These are phyloP conservation scores for Phaffia rhodozyma DNA, from an alignment of 1,284 basidiomycete species.

Conservation along the genomic window DNA sequence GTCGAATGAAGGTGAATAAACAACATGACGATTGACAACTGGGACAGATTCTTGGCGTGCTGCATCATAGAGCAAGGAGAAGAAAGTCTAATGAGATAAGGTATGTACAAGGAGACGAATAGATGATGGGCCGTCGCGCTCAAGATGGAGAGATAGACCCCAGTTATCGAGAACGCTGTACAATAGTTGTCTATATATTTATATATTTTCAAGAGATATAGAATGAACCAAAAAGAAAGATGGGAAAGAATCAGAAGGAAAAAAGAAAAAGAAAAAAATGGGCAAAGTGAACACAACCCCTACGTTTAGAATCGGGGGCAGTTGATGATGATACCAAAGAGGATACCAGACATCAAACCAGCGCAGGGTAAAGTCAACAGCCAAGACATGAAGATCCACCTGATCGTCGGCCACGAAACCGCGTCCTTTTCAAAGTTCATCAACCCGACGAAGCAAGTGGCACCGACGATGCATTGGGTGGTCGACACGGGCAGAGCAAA, in stretches of 20 bases:
- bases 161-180: too few species aligned
- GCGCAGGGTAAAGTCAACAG: slow-evolving; percentile 38
- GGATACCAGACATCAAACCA: slow-evolving; percentile 32
- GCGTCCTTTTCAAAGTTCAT: slow-evolving; percentile 23
- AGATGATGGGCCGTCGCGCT: too few species aligned
- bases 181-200: too few species aligned
- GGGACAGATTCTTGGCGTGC: too few species aligned
- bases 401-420: slow-evolving; percentile 26
- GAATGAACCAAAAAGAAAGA: background rate
- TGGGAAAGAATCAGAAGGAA: background rate
- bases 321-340: slow-evolving; percentile 36
- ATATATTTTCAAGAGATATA: too few species aligned
- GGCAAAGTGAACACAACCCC: background rate
- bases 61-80: too few species aligned
- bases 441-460: slow-evolving; percentile 30
- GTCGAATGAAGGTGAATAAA: too few species aligned
- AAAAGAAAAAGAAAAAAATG: background rate
- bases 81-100: too few species aligned
- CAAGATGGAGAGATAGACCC: too few species aligned
- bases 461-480: slow-evolving; percentile 31
- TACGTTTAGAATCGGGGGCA: slow-evolving; percentile 26
- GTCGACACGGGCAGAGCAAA: slow-evolving; percentile 29
- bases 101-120: too few species aligned
- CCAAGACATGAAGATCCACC: slow-evolving; percentile 33
- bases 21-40: too few species aligned